Evolutionary conservation across 2,329 filamentous ascomycete species (phyloP).

Genomic region (Harringtonia aguacate): DNA sequence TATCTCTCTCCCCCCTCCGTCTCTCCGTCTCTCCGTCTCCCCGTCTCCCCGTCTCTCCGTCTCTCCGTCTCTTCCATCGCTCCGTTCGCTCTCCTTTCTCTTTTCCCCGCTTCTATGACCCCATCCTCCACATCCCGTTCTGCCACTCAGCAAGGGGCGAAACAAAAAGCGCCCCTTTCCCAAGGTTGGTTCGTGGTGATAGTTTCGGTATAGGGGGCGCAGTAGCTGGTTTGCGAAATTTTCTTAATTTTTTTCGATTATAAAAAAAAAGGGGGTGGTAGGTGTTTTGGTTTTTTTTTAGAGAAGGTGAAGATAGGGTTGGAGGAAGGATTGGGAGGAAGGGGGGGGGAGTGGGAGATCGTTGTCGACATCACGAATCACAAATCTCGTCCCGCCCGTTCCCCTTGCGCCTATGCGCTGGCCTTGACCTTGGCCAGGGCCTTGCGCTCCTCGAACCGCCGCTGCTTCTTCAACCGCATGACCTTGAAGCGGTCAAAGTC

Average conservation of each 20-base stretch:
- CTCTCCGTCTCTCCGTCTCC: background rate
- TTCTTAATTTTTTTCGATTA: no score
- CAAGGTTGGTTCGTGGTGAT: no score
- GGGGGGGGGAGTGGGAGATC: no score
- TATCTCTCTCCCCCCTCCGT: background rate
- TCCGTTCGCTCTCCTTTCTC: no score
- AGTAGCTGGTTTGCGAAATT: no score
- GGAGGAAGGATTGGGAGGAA: background rate
- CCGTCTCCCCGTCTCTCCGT: background rate
- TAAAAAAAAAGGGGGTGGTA: no score
- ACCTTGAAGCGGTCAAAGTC: conserved; percentile 99
- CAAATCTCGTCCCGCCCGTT: background rate
- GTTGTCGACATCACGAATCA: no score
- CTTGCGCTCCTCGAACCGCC: conserved; percentile 97
- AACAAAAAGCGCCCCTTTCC: no score
- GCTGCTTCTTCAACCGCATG: conserved; percentile 98
- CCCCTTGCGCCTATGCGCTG: conserved; percentile 45
- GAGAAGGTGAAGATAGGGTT: background rate
- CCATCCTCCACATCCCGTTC: background rate
- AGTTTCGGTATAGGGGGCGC: no score
- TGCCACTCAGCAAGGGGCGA: background rate
- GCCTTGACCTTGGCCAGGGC: conserved; percentile 87
- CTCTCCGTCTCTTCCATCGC: background rate
- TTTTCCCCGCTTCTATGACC: background rate
- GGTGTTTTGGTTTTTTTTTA: background rate